These are phyloP conservation scores for Alternaria conjuncta DNA, from an alignment of 2,329 filamentous ascomycete species.

Conservation along the genomic window DNA sequence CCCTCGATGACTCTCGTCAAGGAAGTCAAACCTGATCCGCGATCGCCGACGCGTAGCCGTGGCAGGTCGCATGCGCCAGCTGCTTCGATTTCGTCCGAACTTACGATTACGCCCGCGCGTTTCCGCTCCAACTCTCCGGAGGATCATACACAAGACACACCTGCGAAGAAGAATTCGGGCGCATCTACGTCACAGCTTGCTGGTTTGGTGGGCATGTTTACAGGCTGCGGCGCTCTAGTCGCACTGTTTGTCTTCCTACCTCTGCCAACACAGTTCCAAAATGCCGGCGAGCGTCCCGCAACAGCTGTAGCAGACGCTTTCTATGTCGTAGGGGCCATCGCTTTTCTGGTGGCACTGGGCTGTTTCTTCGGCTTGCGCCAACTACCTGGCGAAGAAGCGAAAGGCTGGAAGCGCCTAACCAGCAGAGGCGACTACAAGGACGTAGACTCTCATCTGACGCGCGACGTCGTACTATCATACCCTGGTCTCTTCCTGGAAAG, in stretches of 20 bases:
- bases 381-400: slow-evolving; percentile 75
- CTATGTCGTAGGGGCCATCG: slow-evolving; percentile 79
- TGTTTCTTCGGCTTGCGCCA: slow-evolving; percentile 79
- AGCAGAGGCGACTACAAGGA: slow-evolving; percentile 31
- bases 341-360: slow-evolving; percentile 73
- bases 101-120: slow-evolving; percentile 72
- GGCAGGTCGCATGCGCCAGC: slow-evolving; percentile 64
- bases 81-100: slow-evolving; percentile 74
- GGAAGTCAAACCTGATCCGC: slow-evolving; percentile 30
- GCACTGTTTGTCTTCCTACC: slow-evolving; percentile 84
- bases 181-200: slow-evolving; percentile 71
- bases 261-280: slow-evolving; percentile 79
- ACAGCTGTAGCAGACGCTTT: slow-evolving; percentile 83
- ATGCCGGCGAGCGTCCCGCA: slow-evolving; percentile 73
- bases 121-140: slow-evolving; percentile 47
- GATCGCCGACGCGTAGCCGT: slow-evolving; percentile 32
- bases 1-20: slow-evolving; percentile 66
- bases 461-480: slow-evolving; percentile 66
- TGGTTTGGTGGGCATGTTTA: slow-evolving; percentile 89
- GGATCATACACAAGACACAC: slow-evolving; percentile 17
- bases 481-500: slow-evolving; percentile 51
- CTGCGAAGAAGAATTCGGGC: slow-evolving; percentile 28
- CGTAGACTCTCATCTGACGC: slow-evolving; percentile 37
- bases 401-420: slow-evolving; percentile 65
- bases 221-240: slow-evolving; percentile 87